Base-by-base conservation (phyloP, 176 grass and related monocot species). In the Areca catechu region DNA sequence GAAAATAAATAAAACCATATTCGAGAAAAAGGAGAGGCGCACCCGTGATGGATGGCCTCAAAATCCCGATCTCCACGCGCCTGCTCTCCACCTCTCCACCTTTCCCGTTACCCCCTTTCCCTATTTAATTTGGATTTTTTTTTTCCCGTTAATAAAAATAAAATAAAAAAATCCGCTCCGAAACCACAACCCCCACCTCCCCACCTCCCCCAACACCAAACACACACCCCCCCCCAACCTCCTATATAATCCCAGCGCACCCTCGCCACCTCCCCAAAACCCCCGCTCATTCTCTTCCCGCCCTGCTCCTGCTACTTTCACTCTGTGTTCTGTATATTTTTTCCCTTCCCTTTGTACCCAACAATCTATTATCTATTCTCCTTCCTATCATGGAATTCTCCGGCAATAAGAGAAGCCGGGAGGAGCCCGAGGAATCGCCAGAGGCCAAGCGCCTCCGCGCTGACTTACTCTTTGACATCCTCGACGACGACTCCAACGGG, bases 401-500 rank as follows among this genome's bases (percentile, higher is more conserved):
- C 3, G 57, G 57, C 25, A 37, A 4, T 30, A 25, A 28, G 34
- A 43, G 34, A 43, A 43, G 10, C 34, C 34, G 34, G 34, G 34
- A 43, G 34, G 34, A 43, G 9, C 14, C 34, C 9, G 34, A 14
- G 0, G 54, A 15, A 2, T 21, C 23, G 28, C 24, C 43, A 2
- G 83, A 74, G 18, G 7, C 54, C 0, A 60, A 60, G 25, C 51
- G 77, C 75, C 48, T 85, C 5, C 53, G 67, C 53, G 67, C 84
- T 0, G 84, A 88, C 61, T 80, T 88, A 63, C 59, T 95, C 3
- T 62, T 95, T 0, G 71, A 89, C 37, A 27, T 95, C 62, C 84
- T 95, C 16, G 89, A 95, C 9, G 80, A 84, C 3, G 84, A 88
- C 16, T 22, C 50, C 3, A 79, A 86, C 23, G 28, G 65, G 3